These are phyloP conservation scores for Picea engelmannii DNA, from an alignment of 83 land plant species.

Conservation along the genomic window DNA sequence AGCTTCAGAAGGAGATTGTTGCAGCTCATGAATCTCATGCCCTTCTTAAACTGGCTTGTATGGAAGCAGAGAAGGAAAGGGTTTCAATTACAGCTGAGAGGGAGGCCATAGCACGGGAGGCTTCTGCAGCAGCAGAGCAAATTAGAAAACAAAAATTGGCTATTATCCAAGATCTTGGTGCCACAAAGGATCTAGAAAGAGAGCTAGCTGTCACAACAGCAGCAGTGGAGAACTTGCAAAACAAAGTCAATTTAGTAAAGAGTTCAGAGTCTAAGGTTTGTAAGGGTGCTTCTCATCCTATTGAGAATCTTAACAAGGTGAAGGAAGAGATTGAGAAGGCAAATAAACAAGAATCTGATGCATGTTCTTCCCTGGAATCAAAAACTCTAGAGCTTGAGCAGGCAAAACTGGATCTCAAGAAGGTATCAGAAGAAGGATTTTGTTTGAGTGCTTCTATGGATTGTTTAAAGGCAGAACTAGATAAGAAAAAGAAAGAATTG, in stretches of 20 bases:
- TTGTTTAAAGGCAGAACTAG: constrained; percentile 54
- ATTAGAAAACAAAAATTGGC: constrained; percentile 32
- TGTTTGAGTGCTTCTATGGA: constrained; percentile 40
- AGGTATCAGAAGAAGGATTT: constrained; percentile 52
- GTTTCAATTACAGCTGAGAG: constrained; percentile 38
- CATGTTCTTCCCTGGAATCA: constrained; percentile 29
- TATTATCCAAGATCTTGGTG: constrained; percentile 36
- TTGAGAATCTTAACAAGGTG: constrained; percentile 27
- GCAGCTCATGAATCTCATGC: constrained; percentile 38
- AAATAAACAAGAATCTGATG: constrained; percentile 22
- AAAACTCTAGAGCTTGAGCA: constrained; percentile 53
- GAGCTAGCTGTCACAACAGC: constrained; percentile 34
- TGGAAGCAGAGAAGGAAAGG: constrained; percentile 52
- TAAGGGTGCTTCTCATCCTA: neutral
- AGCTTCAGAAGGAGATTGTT: constrained; percentile 57
- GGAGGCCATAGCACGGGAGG: constrained; percentile 26
- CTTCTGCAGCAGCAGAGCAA: constrained; percentile 38
- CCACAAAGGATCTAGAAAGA: constrained; percentile 26
- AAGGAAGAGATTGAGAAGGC: constrained; percentile 38
- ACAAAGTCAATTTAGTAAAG: neutral
- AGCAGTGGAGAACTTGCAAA: constrained; percentile 12
- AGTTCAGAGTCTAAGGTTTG: neutral
- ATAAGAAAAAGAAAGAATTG: constrained; percentile 51
- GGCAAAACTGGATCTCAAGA: constrained; percentile 56
- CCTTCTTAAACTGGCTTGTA: constrained; percentile 46